Evolutionary conservation across 2,329 filamentous ascomycete genomes (phyloP), one percentile per base, ranked within the genome.

Genomic region (Curvularia verruculosa): DNA sequence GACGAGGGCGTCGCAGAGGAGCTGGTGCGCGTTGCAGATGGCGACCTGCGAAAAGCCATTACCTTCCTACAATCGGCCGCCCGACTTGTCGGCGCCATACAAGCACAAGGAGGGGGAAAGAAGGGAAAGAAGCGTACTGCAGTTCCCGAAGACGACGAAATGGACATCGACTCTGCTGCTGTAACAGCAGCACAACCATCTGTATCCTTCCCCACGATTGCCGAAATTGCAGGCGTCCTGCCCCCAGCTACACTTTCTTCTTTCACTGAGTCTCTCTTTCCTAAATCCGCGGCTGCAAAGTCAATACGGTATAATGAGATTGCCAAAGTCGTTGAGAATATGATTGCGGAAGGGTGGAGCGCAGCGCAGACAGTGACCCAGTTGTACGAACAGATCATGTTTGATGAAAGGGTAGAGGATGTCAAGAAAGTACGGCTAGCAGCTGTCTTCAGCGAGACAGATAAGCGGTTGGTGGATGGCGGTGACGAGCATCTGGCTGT

Each of bases 311-410:
- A 96, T 71, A 84, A 87, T 58, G 83, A 85, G 12, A 85, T 99
- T 15, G 87, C 92, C 0, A 87, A 87, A 63, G 88, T 91, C 5
- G 90, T 98, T 5, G 91, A 93, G 68, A 90, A 96, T 63, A 87
- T 99, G 82, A 88, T 98, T 45, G 94, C 94, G 0, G 95, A 98
- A 78, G 95, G 95, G 8, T 99, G 95, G 94, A 97, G 93, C 75
- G 95, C 94, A 23, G 87, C 88, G 6, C 95, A 98, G 77, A 86
- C 97, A 24, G 84, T 98, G 36, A 81, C 85, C 18, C 92, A 96
- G 83, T 81, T 96, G 40, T 98, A 97, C 71, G 89, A 95, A 76
- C 82, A 85, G 24, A 80, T 98, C 36, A 85, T 96, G 26, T 91
- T 86, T 72, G 92, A 96, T 70, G 95, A 98, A 75, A 84, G 87